A percentile compares a stretch with the other conserved stretches of the same genome.
phyloP scores from a whole-genome alignment of 371 early-diverging fungal genomes.

The Syncephalastrum racemosum region DNA sequence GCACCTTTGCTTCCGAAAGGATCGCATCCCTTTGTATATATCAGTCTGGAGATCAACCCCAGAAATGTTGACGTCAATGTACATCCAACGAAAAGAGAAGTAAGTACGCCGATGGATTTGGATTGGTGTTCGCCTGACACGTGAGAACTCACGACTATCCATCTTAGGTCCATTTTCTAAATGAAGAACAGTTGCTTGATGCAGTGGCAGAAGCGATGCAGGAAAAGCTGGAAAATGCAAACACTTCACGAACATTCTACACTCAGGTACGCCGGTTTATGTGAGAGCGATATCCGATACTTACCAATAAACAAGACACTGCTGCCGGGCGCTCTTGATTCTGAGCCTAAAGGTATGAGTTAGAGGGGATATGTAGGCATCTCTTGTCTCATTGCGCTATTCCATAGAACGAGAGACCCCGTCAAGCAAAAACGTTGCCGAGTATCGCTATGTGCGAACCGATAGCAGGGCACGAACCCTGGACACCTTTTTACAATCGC shows the following conservation, averaged over 20 bases:
- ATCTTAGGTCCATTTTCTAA: constrained; percentile 79
- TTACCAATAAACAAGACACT: constrained; percentile 15
- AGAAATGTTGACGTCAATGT: constrained; percentile 97
- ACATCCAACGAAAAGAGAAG: constrained; percentile 96
- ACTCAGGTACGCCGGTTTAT: constrained; percentile 41
- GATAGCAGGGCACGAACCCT: constrained; percentile 71
- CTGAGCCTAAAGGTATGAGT: constrained; percentile 1
- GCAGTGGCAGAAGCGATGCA: constrained; percentile 65
- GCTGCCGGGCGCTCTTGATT: constrained; percentile 29
- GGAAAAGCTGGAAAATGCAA: constrained; percentile 46
- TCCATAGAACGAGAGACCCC: background rate
- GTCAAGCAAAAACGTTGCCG: constrained; percentile 26
- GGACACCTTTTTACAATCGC: constrained; percentile 52
- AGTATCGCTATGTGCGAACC: constrained; percentile 76
- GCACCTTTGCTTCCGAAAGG: constrained; percentile 81
- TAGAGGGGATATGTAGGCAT: background rate
- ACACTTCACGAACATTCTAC: constrained; percentile 54
- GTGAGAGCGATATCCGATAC: background rate
- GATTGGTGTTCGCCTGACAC: no score
- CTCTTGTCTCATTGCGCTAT: background rate
- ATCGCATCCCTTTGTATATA: constrained; percentile 89
- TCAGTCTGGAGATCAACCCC: constrained; percentile 82
- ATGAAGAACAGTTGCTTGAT: constrained; percentile 84
- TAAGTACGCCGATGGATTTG: constrained; percentile 11
- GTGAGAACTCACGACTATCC: constrained; percentile 10